phyloP scores from a whole-genome alignment of 768 basidiomycete genomes.

The Amylocystis lapponica region DNA sequence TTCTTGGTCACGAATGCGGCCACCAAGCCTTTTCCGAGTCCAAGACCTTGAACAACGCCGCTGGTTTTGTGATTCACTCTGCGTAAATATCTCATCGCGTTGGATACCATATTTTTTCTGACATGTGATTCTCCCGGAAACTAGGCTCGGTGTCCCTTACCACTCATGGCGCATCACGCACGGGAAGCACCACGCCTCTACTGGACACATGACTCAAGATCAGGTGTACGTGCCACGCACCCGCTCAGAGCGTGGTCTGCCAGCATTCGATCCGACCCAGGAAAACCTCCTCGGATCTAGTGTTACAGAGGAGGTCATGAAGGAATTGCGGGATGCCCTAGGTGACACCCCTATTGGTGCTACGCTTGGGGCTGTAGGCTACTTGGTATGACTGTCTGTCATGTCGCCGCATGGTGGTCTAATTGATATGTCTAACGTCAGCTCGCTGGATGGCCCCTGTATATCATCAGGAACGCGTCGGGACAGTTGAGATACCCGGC shows the following conservation, averaged over 20 bases:
- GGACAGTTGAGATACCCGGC: constrained; percentile 79
- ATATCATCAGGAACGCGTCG: constrained; percentile 77
- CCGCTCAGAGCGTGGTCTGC: constrained; percentile 64
- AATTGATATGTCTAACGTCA: no score
- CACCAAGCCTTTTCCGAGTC: constrained; percentile 96
- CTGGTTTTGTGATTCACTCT: constrained; percentile 92
- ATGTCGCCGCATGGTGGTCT: no score
- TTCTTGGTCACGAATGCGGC: constrained; percentile 91
- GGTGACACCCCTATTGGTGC: constrained; percentile 87
- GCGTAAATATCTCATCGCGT: constrained; percentile 41
- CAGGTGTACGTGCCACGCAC: constrained; percentile 94
- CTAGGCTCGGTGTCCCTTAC: constrained; percentile 88
- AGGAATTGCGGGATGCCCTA: constrained; percentile 78
- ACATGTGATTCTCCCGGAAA: constrained; percentile 18
- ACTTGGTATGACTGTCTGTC: constrained; percentile 63
- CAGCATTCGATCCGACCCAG: constrained; percentile 58
- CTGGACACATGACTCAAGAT: constrained; percentile 89
- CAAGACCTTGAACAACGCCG: constrained; percentile 85
- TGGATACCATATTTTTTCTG: constrained; percentile 6
- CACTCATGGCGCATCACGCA: constrained; percentile 96
- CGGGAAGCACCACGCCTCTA: constrained; percentile 92
- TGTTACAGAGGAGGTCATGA: constrained; percentile 59
- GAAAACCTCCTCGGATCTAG: constrained; percentile 63
- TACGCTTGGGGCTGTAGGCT: constrained; percentile 43
- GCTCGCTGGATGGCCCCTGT: constrained; percentile 83